Base-by-base conservation (phyloP, 225 moss, liverwort and hornwort genomes). In the Bryoerythrophyllum caledonicum region DNA sequence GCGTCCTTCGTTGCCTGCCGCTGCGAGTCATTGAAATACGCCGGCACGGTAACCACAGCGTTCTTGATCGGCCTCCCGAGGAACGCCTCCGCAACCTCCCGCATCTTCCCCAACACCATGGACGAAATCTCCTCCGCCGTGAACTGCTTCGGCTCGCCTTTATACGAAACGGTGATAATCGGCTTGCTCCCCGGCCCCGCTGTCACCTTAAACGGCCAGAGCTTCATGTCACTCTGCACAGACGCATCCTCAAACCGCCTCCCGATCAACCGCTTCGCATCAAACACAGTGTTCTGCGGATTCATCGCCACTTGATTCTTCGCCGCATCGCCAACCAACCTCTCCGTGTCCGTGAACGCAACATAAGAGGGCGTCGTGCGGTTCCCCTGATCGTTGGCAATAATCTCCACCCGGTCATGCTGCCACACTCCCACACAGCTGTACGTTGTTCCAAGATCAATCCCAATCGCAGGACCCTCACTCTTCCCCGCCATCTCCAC, bases 301-400 rank as follows among this genome's bases (percentile, higher is more conserved):
- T 82, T 82, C 78, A 79, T 82, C 38, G 82, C 82, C 71, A 75
- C 78, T 54, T 82, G 82, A 79, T 74, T 82, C 82, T 82, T 83
- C 32, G 83, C 83, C 10, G 83, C 75, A 62, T 82, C 82, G 6
- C 82, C 82, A 6, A 82, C 57, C 74, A 82, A 54, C 67, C 83
- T 65, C 79, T 83, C 83, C 79, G 83, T 79, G 46, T 83, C 83
- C 55, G 83, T 79, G 37, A 79, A 83, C 51, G 83, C 83, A 30
- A 83, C 83, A 62, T 83, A 83, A 11, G 83, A 83, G 17, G 79
- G 79, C 41, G 83, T 83, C 3, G 83, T 83, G 53, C 83, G 83
- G 61, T 83, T 83, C 34, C 83, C 79, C 37, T 83, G 83, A 35
- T 83, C 79, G 28, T 82, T 82, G 0, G 78, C 20, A 8, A 83